These are phyloP conservation scores for Aspergillus texensis DNA, from an alignment of 2,329 filamentous ascomycete species.

Conservation along the genomic window DNA sequence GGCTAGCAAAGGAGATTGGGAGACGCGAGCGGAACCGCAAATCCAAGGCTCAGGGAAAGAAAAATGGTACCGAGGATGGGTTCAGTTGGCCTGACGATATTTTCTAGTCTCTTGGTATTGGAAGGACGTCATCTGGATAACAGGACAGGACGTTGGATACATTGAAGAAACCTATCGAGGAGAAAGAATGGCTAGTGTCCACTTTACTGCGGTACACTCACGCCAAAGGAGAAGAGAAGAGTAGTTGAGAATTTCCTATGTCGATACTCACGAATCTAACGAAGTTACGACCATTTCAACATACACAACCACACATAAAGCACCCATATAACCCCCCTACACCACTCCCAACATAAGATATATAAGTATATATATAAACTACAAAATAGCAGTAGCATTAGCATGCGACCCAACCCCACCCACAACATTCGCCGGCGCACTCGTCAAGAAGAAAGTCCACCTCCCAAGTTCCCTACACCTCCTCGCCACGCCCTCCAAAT, in stretches of 20 bases:
- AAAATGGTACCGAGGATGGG: conserved; percentile 21
- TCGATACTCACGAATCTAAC: conserved; percentile 15
- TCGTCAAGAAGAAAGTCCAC: conserved; percentile 48
- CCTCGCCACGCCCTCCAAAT: conserved; percentile 42
- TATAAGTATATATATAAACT: background rate
- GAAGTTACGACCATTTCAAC: conserved; percentile 10
- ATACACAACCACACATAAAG: background rate
- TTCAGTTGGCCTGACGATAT: conserved; percentile 50
- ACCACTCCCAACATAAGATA: no score
- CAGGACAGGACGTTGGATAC: background rate
- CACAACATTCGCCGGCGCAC: conserved; percentile 45
- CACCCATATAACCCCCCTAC: background rate
- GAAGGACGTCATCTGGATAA: background rate
- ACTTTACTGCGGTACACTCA: background rate
- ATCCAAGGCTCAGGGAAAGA: conserved; percentile 6
- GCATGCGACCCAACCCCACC: conserved; percentile 38
- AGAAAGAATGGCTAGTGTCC: background rate
- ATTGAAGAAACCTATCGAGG: background rate
- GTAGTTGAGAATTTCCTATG: conserved; percentile 13
- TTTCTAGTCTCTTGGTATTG: conserved; percentile 29
- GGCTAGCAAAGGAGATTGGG: conserved; percentile 25
- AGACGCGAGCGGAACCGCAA: conserved; percentile 12
- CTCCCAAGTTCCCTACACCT: conserved; percentile 39
- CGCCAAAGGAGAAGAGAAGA: background rate
- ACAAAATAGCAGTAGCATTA: conserved; percentile 39